Base-by-base conservation (phyloP, 371 early-diverging fungal species). In the Haplosporangium sp. region DNA sequence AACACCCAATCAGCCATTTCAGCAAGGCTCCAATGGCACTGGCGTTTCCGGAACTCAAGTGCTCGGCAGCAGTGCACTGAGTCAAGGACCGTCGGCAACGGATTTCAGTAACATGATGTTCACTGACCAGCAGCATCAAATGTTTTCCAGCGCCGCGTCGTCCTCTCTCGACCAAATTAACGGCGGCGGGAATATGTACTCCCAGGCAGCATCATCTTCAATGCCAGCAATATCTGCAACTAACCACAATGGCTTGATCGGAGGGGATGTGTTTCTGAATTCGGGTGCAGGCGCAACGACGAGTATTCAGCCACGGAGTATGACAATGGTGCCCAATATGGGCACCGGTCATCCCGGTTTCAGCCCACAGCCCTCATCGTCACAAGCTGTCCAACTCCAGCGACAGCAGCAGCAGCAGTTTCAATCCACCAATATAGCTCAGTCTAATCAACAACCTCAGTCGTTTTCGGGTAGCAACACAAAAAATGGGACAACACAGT, bases 131-230 rank as follows among this genome's bases (percentile, higher is more conserved):
- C 66, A 65, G 41, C 66, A 57, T 12, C 50, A 38, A 16, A 43
- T 67, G 54, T 67, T 59, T 41, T 53, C 67, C 12, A 36, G 55
- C 9, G 59, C 59, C 18, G 53, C 59, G 10, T 45, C 66, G n/a
- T 3, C 46, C 0, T 36, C 59, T 11, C 11, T 57, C 37, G 42
- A 42, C 23, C 53, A 54, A 6, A 36, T 6, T 16, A 37, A 36
- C 7, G 21, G 6, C 12, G 55, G 37, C 16, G 42, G 21, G 21
- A 50, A 40, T 11, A 10, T 21, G 38, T 5, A 16, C 1, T n/a
- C 20, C 50, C 23, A 55, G n/a, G 2, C 45, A 41, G 45, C 23
- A 21, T 57, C 46, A 16, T 57, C 58, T 23, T 23, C 64, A 10
- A 12, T 41, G 13, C 29, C 45, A 41, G 43, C 23, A 21, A 45